These are phyloP conservation scores for Filobasidium uniguttulatum DNA, from an alignment of 1,284 basidiomycete genomes.

Conservation along the genomic window DNA sequence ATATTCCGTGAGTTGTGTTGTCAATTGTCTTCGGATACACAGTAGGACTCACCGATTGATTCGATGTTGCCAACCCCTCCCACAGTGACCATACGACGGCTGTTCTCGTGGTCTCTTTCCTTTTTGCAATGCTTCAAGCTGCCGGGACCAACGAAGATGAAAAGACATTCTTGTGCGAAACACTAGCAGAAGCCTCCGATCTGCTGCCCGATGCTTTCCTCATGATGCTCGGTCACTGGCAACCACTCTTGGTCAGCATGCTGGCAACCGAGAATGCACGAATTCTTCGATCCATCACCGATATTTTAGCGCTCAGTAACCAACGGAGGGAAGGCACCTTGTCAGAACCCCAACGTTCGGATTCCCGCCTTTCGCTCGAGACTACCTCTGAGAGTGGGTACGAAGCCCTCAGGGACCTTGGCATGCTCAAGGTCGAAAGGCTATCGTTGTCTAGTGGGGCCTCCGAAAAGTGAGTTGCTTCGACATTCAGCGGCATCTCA, in stretches of 20 bases:
- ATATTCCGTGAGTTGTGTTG: constrained; percentile 24
- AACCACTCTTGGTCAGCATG: background rate
- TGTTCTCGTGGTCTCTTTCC: constrained; percentile 58
- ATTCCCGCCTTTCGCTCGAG: background rate
- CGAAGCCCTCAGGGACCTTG: background rate
- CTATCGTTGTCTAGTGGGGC: background rate
- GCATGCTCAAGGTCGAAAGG: constrained; percentile 1
- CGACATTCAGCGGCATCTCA: background rate
- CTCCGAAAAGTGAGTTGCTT: background rate
- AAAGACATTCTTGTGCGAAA: constrained; percentile 60
- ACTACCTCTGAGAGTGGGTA: background rate
- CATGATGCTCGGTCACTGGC: constrained; percentile 40
- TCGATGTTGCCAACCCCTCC: background rate
- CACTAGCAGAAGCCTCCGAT: constrained; percentile 60
- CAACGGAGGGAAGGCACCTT: background rate
- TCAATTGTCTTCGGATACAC: background rate
- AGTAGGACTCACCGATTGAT: background rate
- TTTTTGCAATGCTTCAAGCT: constrained; percentile 59
- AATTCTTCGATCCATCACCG: background rate
- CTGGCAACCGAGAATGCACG: background rate
- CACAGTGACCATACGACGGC: constrained; percentile 49
- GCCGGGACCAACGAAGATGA: constrained; percentile 61
- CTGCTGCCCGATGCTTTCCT: constrained; percentile 60
- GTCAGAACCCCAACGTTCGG: background rate
- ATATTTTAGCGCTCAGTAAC: background rate